These are phyloP conservation scores for Paramecium primaurelia DNA, from an alignment of 73 alveolate genomes.

Conservation along the genomic window DNA sequence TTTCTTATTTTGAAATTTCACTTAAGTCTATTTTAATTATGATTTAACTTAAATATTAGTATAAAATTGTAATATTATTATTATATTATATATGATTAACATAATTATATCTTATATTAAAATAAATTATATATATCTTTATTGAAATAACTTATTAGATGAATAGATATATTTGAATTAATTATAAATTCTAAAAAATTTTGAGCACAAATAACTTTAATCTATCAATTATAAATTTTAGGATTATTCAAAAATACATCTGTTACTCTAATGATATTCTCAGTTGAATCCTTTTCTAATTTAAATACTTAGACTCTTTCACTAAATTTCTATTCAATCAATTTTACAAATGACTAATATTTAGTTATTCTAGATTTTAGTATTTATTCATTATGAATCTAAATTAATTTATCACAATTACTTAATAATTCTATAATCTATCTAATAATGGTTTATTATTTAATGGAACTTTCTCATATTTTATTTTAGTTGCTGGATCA, in stretches of 20 bases:
- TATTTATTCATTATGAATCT: conserved; percentile 20
- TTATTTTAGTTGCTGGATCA: conserved; percentile 44
- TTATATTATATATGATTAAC: too few species aligned
- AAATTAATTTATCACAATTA: neutral
- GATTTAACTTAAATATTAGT: too few species aligned
- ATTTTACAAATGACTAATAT: neutral
- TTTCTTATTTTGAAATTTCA: too few species aligned
- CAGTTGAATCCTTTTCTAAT: conserved; percentile 46
- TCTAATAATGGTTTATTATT: neutral
- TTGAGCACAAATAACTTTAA: neutral
- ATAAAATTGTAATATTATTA: too few species aligned
- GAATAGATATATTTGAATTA: neutral
- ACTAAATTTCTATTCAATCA: conserved; percentile 40
- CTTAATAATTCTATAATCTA: conserved; percentile 21
- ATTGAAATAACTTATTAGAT: neutral
- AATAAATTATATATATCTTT: too few species aligned
- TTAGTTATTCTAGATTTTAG: neutral
- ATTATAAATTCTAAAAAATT: neutral
- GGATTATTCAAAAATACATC: conserved; percentile 63
- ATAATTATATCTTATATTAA: too few species aligned
- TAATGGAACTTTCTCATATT: conserved; percentile 47
- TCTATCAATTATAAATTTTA: conserved; percentile 56
- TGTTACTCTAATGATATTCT: conserved; percentile 46
- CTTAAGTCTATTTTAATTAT: too few species aligned
- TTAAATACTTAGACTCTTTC: conserved; percentile 43